Percentiles rank a stretch among this genome's conserved stretches.
Evolutionary conservation across 2,329 filamentous ascomycete genomes (phyloP).

Genomic region (Diplocarpon rosae): DNA sequence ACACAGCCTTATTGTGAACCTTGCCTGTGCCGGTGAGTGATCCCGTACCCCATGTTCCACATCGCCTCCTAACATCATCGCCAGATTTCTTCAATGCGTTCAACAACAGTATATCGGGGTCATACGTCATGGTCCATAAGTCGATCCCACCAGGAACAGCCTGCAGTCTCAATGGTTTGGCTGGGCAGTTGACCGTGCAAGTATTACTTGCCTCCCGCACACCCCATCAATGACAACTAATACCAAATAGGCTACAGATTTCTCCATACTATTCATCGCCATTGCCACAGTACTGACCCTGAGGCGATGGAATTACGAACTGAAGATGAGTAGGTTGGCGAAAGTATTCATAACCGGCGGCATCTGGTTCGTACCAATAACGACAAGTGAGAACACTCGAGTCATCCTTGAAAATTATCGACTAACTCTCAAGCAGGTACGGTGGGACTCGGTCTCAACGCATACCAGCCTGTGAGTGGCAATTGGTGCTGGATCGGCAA

Average conservation of each 20-base stretch:
- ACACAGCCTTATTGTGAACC: constrained; percentile 17
- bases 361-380: no score
- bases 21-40: constrained; percentile 3
- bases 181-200: constrained; percentile 36
- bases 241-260: constrained; percentile 26
- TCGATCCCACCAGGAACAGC: constrained; percentile 21
- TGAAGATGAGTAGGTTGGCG: constrained; percentile 12
- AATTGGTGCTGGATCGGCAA: constrained; percentile 33
- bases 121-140: constrained; percentile 7
- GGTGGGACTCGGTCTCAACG: constrained; percentile 6
- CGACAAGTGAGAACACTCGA: no score
- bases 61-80: not conserved
- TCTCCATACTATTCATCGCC: constrained; percentile 35
- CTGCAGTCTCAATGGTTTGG: constrained; percentile 34
- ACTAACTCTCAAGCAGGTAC: constrained; percentile 2
- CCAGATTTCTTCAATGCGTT: constrained; percentile 10
- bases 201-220: not conserved
- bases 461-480: constrained; percentile 27
- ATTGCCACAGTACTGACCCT: constrained; percentile 33
- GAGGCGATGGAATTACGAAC: constrained; percentile 27
- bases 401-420: constrained; percentile 1
- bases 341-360: not conserved
- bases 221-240: no score
- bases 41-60: not conserved
- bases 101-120: constrained; percentile 12